phyloP scores from a whole-genome alignment of 2,329 filamentous ascomycete genomes.

The Hypoxylon sp. region DNA sequence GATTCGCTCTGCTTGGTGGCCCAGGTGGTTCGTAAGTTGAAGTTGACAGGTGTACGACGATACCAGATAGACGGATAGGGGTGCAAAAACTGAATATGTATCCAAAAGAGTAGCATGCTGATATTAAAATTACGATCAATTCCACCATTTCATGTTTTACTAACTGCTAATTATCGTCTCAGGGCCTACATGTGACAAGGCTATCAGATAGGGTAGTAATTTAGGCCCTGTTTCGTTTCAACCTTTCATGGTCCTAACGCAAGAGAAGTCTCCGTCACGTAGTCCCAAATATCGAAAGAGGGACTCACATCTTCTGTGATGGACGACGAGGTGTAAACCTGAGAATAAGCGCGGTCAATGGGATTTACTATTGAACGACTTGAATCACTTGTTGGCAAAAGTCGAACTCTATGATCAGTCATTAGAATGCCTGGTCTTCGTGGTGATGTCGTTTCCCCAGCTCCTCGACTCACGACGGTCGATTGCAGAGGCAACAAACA shows the following conservation, averaged over 20 bases:
- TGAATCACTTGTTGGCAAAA: too few species aligned
- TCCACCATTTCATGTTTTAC: neutral
- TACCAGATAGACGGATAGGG: slow-evolving; percentile 39
- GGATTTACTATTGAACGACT: too few species aligned
- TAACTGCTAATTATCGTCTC: neutral
- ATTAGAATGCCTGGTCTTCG: too few species aligned
- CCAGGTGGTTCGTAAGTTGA: slow-evolving; percentile 78
- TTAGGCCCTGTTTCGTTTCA: neutral
- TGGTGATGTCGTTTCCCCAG: too few species aligned
- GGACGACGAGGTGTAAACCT: too few species aligned
- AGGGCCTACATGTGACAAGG: neutral
- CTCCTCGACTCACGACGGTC: too few species aligned
- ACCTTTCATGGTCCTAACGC: too few species aligned
- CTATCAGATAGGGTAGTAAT: neutral
- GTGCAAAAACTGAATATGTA: slow-evolving; percentile 41
- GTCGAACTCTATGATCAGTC: too few species aligned
- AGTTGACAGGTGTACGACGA: slow-evolving; percentile 23
- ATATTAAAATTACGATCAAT: slow-evolving; percentile 38
- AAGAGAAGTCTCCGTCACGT: neutral
- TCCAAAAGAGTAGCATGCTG: slow-evolving; percentile 39
- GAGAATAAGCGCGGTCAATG: too few species aligned
- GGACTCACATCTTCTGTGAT: neutral
- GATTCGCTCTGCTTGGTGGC: slow-evolving; percentile 93
- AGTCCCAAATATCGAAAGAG: neutral
- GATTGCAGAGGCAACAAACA: too few species aligned